These are phyloP conservation scores for Colletotrichum sp. DNA, from an alignment of 2,329 filamentous ascomycete species.

Conservation along the genomic window DNA sequence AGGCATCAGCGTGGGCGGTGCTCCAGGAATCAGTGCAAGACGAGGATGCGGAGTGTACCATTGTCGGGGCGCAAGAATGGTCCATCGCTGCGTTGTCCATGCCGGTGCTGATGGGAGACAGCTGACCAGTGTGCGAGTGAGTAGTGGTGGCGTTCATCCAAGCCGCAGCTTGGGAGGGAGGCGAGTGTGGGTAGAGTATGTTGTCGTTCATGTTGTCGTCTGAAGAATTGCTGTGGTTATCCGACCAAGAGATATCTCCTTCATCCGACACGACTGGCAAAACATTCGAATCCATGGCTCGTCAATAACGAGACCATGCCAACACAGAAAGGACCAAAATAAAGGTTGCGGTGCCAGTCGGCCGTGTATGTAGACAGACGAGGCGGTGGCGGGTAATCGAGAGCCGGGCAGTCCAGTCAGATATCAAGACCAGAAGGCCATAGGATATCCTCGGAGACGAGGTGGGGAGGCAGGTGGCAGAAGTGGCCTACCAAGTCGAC, in stretches of 20 bases:
- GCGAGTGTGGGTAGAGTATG: slow-evolving; percentile 35
- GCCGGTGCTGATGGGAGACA: slow-evolving; percentile 59
- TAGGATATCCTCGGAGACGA: neutral
- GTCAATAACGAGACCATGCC: slow-evolving; percentile 49
- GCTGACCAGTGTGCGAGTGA: slow-evolving; percentile 49
- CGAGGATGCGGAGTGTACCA: slow-evolving; percentile 51
- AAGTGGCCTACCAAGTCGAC: neutral
- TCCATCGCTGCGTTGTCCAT: slow-evolving; percentile 45
- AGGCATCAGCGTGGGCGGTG: slow-evolving; percentile 39
- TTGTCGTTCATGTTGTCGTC: slow-evolving; percentile 41
- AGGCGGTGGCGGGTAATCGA: neutral
- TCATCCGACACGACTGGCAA: slow-evolving; percentile 46
- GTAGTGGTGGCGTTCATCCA: slow-evolving; percentile 30
- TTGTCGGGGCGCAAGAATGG: slow-evolving; percentile 44
- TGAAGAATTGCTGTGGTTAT: slow-evolving; percentile 49
- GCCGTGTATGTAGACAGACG: neutral
- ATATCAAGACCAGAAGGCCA: slow-evolving; percentile 1
- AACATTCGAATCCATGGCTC: slow-evolving; percentile 50
- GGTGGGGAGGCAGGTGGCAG: neutral
- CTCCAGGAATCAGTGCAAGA: slow-evolving; percentile 52
- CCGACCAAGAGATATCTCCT: slow-evolving; percentile 50
- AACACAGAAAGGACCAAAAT: slow-evolving; percentile 21
- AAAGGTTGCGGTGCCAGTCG: neutral
- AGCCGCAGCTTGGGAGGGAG: slow-evolving; percentile 37
- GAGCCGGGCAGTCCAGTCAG: slow-evolving; percentile 5